Percentiles rank a stretch among this genome's conserved stretches.
Evolutionary conservation across 495 filamentous ascomycete species (phyloP).

Genomic region (Rhizodiscina lignyota): DNA sequence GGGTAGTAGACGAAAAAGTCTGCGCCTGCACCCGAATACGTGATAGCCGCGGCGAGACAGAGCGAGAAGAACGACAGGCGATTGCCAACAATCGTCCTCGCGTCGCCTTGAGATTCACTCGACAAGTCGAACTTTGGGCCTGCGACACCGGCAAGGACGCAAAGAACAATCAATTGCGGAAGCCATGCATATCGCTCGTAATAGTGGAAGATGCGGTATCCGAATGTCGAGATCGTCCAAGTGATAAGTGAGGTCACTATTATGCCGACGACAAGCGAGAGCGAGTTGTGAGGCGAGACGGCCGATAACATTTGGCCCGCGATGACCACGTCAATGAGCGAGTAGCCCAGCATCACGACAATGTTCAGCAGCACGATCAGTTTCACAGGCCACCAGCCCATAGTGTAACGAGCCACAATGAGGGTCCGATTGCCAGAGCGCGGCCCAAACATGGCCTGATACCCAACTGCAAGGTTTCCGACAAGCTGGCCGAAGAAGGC

Average conservation of each 20-base stretch:
- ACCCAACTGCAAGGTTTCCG: slow-evolving; percentile 42
- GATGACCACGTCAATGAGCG: slow-evolving; percentile 52
- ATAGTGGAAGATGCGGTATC: slow-evolving; percentile 18
- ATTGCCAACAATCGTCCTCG: slow-evolving; percentile 38
- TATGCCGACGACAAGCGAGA: slow-evolving; percentile 58
- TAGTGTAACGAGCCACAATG: slow-evolving; percentile 55
- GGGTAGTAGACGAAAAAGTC: slow-evolving; percentile 56
- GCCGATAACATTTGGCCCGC: slow-evolving; percentile 62
- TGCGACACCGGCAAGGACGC: slow-evolving; percentile 51
- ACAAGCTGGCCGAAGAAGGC: slow-evolving; percentile 41
- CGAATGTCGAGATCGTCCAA: slow-evolving; percentile 55
- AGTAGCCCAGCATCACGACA: slow-evolving; percentile 55
- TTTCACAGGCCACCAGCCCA: slow-evolving; percentile 72
- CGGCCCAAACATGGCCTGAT: slow-evolving; percentile 60
- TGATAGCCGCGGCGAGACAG: slow-evolving; percentile 36
- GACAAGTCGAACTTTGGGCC: slow-evolving; percentile 43
- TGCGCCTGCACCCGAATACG: slow-evolving; percentile 37
- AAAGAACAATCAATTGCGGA: slow-evolving; percentile 37
- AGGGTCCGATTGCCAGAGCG: slow-evolving; percentile 53
- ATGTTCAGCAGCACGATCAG: slow-evolving; percentile 55
- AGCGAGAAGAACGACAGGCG: slow-evolving; percentile 53
- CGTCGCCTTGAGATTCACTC: slow-evolving; percentile 30
- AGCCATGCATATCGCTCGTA: not conserved
- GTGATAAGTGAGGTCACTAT: slow-evolving; percentile 49
- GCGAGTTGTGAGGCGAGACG: slow-evolving; percentile 39